Evolutionary conservation across 164 flowering plant species (phyloP).

Genomic region (Macadamia tetraphylla): DNA sequence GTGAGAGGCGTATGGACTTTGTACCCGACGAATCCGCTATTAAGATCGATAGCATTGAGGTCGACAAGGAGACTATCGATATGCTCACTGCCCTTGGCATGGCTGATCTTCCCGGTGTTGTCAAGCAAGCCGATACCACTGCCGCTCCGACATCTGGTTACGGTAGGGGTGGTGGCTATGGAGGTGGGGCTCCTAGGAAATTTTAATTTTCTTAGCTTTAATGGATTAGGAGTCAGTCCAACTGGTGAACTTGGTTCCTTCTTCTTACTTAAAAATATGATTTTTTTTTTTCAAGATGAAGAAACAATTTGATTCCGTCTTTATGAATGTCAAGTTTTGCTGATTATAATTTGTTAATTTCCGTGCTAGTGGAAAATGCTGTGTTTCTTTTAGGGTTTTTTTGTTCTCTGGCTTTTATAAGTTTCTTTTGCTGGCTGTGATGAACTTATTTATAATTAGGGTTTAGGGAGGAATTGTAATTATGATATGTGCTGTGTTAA

Average conservation of each 20-base stretch:
- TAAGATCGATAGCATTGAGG: constrained; percentile 46
- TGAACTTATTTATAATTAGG: no score
- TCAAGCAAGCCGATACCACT: constrained; percentile 32
- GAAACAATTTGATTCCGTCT: background rate
- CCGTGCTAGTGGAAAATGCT: background rate
- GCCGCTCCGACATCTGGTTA: constrained; percentile 12
- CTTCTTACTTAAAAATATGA: no score
- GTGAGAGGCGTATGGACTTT: constrained; percentile 80
- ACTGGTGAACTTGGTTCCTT: background rate
- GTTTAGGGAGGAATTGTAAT: no score
- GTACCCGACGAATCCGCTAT: constrained; percentile 76
- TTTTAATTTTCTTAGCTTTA: background rate
- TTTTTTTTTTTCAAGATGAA: background rate
- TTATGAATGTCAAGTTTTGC: background rate
- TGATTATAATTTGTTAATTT: background rate
- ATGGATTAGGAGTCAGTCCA: background rate
- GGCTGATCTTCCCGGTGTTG: constrained; percentile 61
- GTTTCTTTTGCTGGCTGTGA: no score
- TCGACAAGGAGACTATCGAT: constrained; percentile 72
- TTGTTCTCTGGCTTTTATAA: no score
- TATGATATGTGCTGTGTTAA: no score
- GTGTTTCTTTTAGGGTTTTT: no score
- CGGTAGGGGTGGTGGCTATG: constrained; percentile 20
- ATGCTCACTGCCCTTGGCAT: constrained; percentile 69
- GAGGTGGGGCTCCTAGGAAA: constrained; percentile 16